Evolutionary conservation across 2,329 filamentous ascomycete genomes (phyloP), one percentile per base, ranked within the genome.

Genomic region (Dactylellina drechsleri): DNA sequence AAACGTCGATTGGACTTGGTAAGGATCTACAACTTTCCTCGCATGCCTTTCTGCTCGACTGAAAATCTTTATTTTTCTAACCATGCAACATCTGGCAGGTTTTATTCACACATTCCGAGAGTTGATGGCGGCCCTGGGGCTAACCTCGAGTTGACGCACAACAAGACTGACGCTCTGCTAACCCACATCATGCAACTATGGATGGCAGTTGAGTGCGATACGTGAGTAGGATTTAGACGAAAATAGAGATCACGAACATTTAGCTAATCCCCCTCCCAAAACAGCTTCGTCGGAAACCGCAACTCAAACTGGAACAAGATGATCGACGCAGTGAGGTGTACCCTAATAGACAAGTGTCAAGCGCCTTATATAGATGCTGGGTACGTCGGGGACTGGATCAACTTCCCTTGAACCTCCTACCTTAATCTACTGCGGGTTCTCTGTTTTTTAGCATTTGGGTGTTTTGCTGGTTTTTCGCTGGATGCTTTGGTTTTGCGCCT

Each of bases 281-380:
- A 31, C 47, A 74, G 70, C 8, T 74, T 74, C n/a, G 62, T 74
- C 26, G 70, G 70, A 23, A 74, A 74, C 23, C 62, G 70, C 31
- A 74, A 74, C 47, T 74, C 70, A 8, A 74, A 74, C 18, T 74
- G 70, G 70, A 74, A 74, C 53, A 74, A 74, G 23, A 62, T 74
- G 62, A 74, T 74, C 36, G 70, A 74, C 53, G 62, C 61, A 28
- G 52, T 74, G 31, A 54, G 70, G n/a, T 74, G 70, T 23, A 74
- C 70, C 0, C 20, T 74, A 26, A 74, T 74, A 53, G 70, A 74
- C 41, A 74, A 74, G 40, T 74, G 70, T 36, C 70, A 31, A 23
- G 53, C 57, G 5, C 70, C 70, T 26, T 74, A 74, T 45, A 28
- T 74, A 18, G 70, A 74, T n/a, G 70, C 70, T 41, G 70, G 70